Base-by-base conservation (phyloP, 164 flowering plant species). In the Aristolochia contorta region DNA sequence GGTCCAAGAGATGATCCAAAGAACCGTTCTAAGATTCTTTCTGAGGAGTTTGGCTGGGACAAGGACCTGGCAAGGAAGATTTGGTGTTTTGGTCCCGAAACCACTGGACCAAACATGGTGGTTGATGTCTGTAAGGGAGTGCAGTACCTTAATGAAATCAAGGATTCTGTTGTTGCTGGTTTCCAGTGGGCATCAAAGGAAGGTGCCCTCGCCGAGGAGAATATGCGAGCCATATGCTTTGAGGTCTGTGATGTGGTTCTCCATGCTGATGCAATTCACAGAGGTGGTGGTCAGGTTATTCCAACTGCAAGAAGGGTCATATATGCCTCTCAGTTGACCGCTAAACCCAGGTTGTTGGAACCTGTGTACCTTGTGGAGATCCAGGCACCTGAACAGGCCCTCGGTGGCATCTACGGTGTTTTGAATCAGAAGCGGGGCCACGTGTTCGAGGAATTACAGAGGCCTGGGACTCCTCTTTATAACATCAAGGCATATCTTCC, bases 391-490 rank as follows among this genome's bases (percentile, higher is more conserved):
- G 84, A 80, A 65, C 79, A 75, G 57, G 83, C 80, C 1, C 83
- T 80, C 41, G 84, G 83, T 54, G 85, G 81, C 25, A 77, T 81
- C 56, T 79, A 77, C 59, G 72, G 79, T 58, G 79, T 81, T 67
- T 78, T 79, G 45, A 79, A 79, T 52, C 78, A 75, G 74, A 81
- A 75, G 63, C 75, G 83, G 48, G 85, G 85, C 2, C 84, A 81
- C 19, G 85, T 81, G 6, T 81, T 81, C 54, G 85, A 81, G 67
- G 85, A 81, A 60, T 57, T 79, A 62, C 83, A 81, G 75, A 79
- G 83, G 77, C 83, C 80, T 0, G 85, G 81, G n/a, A 81, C 85
- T 1, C 85, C 85, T 2, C 77, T 81, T 1, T 78, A 78, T 72
- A 78, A 73, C 67, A 81, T 81, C 68, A 78, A 81, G 71, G 82